Base-by-base conservation (phyloP, 176 grass and related monocot genomes). In the Hsuehochloa calcarea region DNA sequence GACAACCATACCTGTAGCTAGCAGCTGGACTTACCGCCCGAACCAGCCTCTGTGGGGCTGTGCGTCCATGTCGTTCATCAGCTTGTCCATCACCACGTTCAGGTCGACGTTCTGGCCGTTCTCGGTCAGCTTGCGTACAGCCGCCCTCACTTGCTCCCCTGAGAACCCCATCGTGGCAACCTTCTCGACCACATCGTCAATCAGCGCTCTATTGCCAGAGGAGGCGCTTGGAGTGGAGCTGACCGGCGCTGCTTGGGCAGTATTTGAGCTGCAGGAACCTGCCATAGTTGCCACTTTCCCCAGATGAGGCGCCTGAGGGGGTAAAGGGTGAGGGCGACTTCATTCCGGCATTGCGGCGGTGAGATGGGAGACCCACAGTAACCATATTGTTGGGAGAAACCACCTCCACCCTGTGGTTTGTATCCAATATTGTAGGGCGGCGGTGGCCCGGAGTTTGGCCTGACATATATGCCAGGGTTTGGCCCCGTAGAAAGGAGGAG, bases 161-260 rank as follows among this genome's bases (percentile, higher is more conserved):
- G 96, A 99, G 86, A 99, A 99, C 12, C 96, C 96, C 96, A 99
- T 99, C 4, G 85, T 96, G 7, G 96, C 71, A 60, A 99, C 96
- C 77, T 96, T 96, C 60, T 99, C 96, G 2, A 99, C 90, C 38
- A 99, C 93, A 25, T 99, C 96, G 15, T 99, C 93, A 0, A 94
- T 31, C 12, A 88, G 65, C 78, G 88, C 80, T 60, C 88, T 88
- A 40, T n/a, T 86, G 37, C 87, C 81, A 2, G 85, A 80, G 19
- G 88, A 86, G 40, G 8, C 85, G 29, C 91, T 81, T 16, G 72
- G 87, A 8, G 16, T 54, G 15, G 89, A 86, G 51, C 83, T 85
- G 41, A 84, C 80, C 14, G 91, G 85, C 5, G 70, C 41, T 1
- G 91, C 91, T 15, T 99, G 91, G 96, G 93, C 61, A 94, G 82